Conservation (phyloP, 2,329 filamentous ascomycete species). For the Botrytis squamosa region DNA sequence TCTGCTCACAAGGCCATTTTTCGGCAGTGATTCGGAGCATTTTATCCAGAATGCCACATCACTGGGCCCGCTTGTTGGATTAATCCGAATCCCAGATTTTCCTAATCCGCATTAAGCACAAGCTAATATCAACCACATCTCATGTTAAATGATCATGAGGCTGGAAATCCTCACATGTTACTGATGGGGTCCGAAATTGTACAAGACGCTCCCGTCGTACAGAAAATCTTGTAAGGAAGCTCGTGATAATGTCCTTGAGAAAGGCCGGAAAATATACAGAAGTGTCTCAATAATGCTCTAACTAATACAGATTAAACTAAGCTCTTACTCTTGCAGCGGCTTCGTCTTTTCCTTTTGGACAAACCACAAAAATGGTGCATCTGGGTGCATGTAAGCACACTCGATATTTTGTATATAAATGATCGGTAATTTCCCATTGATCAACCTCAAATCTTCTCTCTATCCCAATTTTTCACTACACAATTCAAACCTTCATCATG, state of each 20-base stretch:
- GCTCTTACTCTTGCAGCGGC: not conserved
- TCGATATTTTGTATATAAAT: constrained; percentile 1
- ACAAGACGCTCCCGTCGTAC: constrained; percentile 3
- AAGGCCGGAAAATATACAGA: not conserved
- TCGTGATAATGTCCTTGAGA: constrained; percentile 13
- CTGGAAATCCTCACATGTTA: constrained; percentile 14
- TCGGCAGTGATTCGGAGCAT: constrained; percentile 19
- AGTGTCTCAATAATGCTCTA: not conserved
- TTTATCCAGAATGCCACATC: constrained; percentile 9
- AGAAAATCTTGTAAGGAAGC: not conserved
- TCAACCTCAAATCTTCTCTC: not conserved
- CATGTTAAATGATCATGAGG: constrained; percentile 18
- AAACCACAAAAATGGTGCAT: not conserved
- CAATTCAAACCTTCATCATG: constrained; percentile 16
- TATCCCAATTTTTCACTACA: not conserved
- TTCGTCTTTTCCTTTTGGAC: not conserved
- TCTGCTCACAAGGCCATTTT: constrained; percentile 22
- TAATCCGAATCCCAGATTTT: constrained; percentile 16
- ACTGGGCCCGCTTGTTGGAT: constrained; percentile 20
- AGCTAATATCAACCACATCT: constrained; percentile 14
- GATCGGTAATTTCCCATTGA: not conserved
- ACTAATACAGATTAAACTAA: not conserved
- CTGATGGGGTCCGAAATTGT: not conserved
- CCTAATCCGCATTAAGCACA: constrained; percentile 2
- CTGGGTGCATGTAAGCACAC: not conserved